Percentiles rank a stretch among this genome's conserved stretches.
phyloP scores from a whole-genome alignment of 768 basidiomycete species.

The Tephrocybe sp. region DNA sequence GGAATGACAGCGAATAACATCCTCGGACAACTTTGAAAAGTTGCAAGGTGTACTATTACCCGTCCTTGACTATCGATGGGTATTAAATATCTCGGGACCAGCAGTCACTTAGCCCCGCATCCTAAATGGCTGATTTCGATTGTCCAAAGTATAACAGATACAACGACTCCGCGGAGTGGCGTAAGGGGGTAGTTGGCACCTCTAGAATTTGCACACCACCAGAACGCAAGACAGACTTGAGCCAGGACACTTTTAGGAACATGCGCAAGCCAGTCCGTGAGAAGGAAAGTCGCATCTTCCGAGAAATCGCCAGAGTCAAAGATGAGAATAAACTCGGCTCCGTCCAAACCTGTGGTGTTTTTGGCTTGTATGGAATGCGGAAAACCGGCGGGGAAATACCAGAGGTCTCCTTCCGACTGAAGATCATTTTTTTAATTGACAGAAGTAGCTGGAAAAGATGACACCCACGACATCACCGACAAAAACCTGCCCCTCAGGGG shows the following conservation, averaged over 20 bases:
- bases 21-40: too few species aligned
- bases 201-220: too few species aligned
- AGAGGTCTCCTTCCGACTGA: conserved; percentile 39
- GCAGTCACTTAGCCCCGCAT: too few species aligned
- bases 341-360: conserved; percentile 36
- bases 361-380: conserved; percentile 59
- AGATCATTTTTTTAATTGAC: not conserved
- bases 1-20: too few species aligned
- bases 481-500: conserved; percentile 49
- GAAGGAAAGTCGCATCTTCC: conserved; percentile 57
- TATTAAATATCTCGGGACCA: too few species aligned
- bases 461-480: conserved; percentile 49
- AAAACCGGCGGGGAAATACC: conserved; percentile 58
- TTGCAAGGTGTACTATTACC: too few species aligned
- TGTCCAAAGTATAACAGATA: too few species aligned
- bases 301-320: conserved; percentile 43
- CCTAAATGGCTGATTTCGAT: too few species aligned
- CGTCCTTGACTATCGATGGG: too few species aligned
- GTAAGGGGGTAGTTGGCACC: too few species aligned
- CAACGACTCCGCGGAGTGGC: too few species aligned
- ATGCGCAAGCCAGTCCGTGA: conserved; percentile 70
- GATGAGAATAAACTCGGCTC: conserved; percentile 53
- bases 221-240: too few species aligned
- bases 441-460: not conserved
- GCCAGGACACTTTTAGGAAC: conserved; percentile 48